These are phyloP conservation scores for Emericellopsis terricola DNA, from an alignment of 495 filamentous ascomycete species.

Conservation along the genomic window DNA sequence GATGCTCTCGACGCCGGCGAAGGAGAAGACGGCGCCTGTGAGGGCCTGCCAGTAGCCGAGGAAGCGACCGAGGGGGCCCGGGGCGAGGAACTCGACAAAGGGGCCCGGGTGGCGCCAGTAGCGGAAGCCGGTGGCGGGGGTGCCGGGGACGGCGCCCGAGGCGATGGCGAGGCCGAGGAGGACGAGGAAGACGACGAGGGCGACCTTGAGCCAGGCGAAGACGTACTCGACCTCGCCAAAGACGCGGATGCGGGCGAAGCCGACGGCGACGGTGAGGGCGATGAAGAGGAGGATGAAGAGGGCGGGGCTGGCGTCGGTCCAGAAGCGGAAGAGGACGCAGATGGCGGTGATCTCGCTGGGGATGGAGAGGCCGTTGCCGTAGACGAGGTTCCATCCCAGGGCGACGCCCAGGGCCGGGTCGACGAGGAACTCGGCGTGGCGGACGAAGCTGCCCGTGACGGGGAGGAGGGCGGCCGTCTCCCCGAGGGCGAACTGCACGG, in stretches of 20 bases:
- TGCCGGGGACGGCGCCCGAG: conserved; percentile 38
- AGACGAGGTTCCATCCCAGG: conserved; percentile 43
- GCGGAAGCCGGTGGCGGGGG: conserved; percentile 42
- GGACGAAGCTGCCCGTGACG: conserved; percentile 32
- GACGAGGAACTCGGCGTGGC: conserved; percentile 56
- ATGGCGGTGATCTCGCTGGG: conserved; percentile 45
- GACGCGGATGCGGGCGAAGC: conserved; percentile 25
- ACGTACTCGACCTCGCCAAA: conserved; percentile 33
- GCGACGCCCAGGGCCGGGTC: conserved; percentile 68
- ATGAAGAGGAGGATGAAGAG: conserved; percentile 39
- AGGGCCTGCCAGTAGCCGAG: conserved; percentile 50
- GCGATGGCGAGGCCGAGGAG: conserved; percentile 46
- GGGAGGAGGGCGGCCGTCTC: conserved; percentile 48
- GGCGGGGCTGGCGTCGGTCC: conserved; percentile 31
- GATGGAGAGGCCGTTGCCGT: conserved; percentile 29
- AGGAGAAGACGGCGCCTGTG: conserved; percentile 48
- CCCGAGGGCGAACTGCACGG: conserved; percentile 35
- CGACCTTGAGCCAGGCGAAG: conserved; percentile 33
- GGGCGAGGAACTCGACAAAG: conserved; percentile 37
- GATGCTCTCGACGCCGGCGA: conserved; percentile 53
- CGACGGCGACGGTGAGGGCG: conserved; percentile 30
- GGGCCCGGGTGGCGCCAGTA: conserved; percentile 39
- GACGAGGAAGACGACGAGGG: conserved; percentile 46
- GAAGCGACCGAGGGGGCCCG: conserved; percentile 40
- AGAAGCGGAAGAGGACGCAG: conserved; percentile 39